Base-by-base conservation (phyloP, 2,329 filamentous ascomycete genomes). In the Cercospora zeae-maydis region DNA sequence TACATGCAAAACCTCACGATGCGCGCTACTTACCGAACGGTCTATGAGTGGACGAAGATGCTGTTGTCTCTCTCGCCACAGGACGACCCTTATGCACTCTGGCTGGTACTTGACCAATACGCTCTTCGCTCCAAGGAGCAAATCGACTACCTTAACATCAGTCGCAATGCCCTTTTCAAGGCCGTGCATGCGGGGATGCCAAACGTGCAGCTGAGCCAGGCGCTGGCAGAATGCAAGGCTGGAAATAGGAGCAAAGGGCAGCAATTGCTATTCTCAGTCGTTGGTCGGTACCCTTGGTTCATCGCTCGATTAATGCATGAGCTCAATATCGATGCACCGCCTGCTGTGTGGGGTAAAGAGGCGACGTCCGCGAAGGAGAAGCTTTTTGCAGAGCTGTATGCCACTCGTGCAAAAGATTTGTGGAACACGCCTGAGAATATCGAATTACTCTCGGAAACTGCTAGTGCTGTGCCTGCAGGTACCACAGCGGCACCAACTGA, bases 1-100 rank as follows among this genome's bases (percentile, higher is more conserved):
- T 97, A 97, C 71, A 88, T 98, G 70, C 86, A 85, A 69, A 95
- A 91, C 68, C 81, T 99, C 21, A 84, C 92, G 14, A 88, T 92
- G 78, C 93, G 96, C 70, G 92, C 93, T n/a, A 97, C 93, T 1
- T 96, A 92, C 82, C 85, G 92, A 52, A 98, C 95, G 0, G 92
- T 92, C 0, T 86, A 96, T 53, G 95, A 98, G 76, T 99, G 95
- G 93, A 85, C 91, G 6, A 96, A 95, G 77, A 78, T 98, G 5
- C 80, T 97, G 9, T 82, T 96, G 31, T 85, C 88, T 62, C 78
- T 98, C 63, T 86, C 92, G 68, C 86, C 87, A 3, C 79, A 82
- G 53, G 79, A 82, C 3, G 95, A 99, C 73, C 92, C 92, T 0
- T 97, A 96, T 71, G 90, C 86, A 52, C 85, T 96, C 72, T 83